Evolutionary conservation across 352 stramenopile genomes (phyloP), one percentile per base, ranked within the genome.

Genomic region (Pythium sukuiense): DNA sequence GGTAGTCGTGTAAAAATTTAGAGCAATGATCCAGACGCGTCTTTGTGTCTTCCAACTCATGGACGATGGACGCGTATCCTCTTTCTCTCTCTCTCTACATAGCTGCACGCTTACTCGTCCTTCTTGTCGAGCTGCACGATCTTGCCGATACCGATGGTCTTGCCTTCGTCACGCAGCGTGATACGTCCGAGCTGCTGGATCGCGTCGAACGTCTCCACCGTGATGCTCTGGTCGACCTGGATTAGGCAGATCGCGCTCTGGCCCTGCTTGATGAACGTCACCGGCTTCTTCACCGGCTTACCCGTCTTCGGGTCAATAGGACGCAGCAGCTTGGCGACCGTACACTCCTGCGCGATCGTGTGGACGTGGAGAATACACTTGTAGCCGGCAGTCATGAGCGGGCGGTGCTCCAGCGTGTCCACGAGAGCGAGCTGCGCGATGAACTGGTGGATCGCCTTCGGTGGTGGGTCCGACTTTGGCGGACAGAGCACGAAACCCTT

Each of bases 91-190:
- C 20, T 24, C 20, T 24, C 20, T 24, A 16, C 37, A 45, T 16
- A 13, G 37, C 12, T 11, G 9, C 3, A 45, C 24, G 24, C 53
- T 63, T 69, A 63, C 33, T 69, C 52, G 53, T 56, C 61, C 76
- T 90, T 87, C 80, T 91, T 88, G 53, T 89, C 81, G 49, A 99
- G 85, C 71, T 98, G 96, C 59, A 97, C 78, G 54, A 99, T 92
- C 73, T 99, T 99, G 24, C 98, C 98, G 74, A 99, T 99, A 32
- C 93, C 97, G 65, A 99, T 99, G 30, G 98, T 99, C 84, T 98
- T 99, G 70, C 97, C 98, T 79, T 99, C 98, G 59, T 98, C 98
- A 77, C 97, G 90, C 41, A 99, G 83, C 46, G 97, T 99, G 70
- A 99, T 98, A 63, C 97, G 85, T 41, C 98, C 98, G 11, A 99